These are phyloP conservation scores for Penicillium ucsense DNA, from an alignment of 495 filamentous ascomycete species.

Conservation along the genomic window DNA sequence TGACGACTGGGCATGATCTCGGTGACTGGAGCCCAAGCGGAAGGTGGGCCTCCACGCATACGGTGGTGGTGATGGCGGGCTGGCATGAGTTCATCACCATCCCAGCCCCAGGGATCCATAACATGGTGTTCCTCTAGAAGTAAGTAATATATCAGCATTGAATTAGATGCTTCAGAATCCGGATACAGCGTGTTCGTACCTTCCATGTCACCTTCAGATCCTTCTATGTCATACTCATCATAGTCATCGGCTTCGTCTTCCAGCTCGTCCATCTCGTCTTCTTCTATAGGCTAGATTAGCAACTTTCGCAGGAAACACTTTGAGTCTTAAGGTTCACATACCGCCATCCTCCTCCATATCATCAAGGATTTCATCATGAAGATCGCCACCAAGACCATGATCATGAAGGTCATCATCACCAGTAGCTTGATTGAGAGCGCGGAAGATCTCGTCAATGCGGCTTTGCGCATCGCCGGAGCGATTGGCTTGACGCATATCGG, in stretches of 20 bases:
- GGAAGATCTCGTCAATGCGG: constrained; percentile 33
- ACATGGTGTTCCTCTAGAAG: constrained; percentile 37
- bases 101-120: constrained; percentile 48
- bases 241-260: constrained; percentile 42
- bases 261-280: constrained; percentile 41
- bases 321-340: constrained; percentile 28
- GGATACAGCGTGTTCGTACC: constrained; percentile 10
- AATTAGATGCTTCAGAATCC: background rate
- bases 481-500: constrained; percentile 60
- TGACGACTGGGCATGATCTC: constrained; percentile 35
- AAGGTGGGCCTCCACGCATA: constrained; percentile 26
- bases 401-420: constrained; percentile 28
- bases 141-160: constrained; percentile 1
- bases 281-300: background rate
- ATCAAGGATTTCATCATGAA: constrained; percentile 48
- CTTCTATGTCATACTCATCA: constrained; percentile 30
- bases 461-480: constrained; percentile 47
- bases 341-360: constrained; percentile 61
- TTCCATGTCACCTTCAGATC: constrained; percentile 36
- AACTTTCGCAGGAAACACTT: too few relatives aligned
- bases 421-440: constrained; percentile 32
- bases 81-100: constrained; percentile 38
- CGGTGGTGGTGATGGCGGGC: constrained; percentile 41
- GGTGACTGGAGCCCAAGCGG: constrained; percentile 35
- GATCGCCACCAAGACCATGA: constrained; percentile 28